Evolutionary conservation across 352 stramenopile species (phyloP).

Genomic region (Globisporangium acanthophoron): DNA sequence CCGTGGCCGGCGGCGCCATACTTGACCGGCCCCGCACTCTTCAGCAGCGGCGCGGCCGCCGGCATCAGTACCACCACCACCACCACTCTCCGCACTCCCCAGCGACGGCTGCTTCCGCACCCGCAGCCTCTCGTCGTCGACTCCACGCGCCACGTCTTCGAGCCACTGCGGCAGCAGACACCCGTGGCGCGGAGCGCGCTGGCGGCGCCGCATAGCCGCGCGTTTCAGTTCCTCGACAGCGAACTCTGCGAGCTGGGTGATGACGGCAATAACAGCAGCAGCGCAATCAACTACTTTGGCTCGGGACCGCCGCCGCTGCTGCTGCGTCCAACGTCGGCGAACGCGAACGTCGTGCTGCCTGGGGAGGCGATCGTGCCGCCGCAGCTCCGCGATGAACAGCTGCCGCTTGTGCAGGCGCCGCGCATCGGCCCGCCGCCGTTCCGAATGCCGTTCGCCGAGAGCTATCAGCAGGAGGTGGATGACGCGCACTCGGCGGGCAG

Average conservation of each 20-base stretch:
- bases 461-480: neutral
- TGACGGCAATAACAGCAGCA: neutral
- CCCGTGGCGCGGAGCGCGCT: neutral
- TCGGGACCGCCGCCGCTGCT: neutral
- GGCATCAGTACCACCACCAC: neutral
- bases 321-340: no score
- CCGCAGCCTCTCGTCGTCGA: neutral
- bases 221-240: neutral
- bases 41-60: neutral
- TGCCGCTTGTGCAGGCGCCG: neutral
- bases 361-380: neutral
- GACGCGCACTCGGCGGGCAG: no score
- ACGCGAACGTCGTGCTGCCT: neutral
- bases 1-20: neutral
- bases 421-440: neutral
- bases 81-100: neutral
- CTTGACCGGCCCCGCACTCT: neutral
- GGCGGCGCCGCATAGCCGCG: neutral
- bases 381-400: neutral
- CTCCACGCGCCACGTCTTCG: neutral
- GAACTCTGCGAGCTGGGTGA: neutral
- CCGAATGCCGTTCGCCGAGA: neutral
- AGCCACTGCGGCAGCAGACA: neutral
- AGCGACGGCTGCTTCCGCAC: neutral
- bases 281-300: neutral